Conservation (phyloP, 331 rosid species). For the Dryas integrifolia region DNA sequence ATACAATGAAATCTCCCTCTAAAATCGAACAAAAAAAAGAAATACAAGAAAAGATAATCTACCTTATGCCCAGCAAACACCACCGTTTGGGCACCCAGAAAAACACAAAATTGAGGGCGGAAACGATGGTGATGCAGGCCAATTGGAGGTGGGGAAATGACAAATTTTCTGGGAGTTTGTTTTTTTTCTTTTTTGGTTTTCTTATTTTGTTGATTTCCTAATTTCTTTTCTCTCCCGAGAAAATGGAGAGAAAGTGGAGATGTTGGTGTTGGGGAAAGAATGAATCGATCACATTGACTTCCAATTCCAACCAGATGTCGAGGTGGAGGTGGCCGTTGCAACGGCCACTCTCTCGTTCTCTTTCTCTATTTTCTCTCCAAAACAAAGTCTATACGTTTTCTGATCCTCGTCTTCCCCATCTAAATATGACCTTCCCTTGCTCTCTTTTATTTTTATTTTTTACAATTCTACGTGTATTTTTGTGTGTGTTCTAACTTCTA, state of each 20-base stretch:
- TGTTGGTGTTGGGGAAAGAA: constrained; percentile 13
- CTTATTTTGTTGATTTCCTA: not conserved
- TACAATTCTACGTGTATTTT: not conserved
- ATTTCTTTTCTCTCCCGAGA: constrained; percentile 16
- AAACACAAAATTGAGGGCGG: not conserved
- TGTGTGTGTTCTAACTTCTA: not conserved
- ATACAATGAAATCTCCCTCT: not conserved
- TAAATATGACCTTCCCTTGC: constrained; percentile 1
- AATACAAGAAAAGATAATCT: not conserved
- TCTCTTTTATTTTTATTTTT: not conserved
- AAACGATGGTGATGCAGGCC: constrained; percentile 41
- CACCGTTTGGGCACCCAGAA: constrained; percentile 30
- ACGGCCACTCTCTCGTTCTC: constrained; percentile 44
- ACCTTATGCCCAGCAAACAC: constrained; percentile 31
- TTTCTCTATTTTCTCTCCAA: not conserved
- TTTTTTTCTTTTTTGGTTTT: not conserved
- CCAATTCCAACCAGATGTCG: constrained; percentile 39
- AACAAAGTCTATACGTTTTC: constrained; percentile 19
- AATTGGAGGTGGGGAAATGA: constrained; percentile 13
- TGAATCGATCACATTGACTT: constrained; percentile 31
- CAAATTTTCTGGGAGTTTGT: constrained; percentile 2
- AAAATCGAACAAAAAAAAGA: not conserved
- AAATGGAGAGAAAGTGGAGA: constrained; percentile 34
- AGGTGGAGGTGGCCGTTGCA: constrained; percentile 66
- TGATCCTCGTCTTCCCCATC: not conserved